These are phyloP conservation scores for Pythium phragmiticola DNA, from an alignment of 352 stramenopile genomes.

Conservation along the genomic window DNA sequence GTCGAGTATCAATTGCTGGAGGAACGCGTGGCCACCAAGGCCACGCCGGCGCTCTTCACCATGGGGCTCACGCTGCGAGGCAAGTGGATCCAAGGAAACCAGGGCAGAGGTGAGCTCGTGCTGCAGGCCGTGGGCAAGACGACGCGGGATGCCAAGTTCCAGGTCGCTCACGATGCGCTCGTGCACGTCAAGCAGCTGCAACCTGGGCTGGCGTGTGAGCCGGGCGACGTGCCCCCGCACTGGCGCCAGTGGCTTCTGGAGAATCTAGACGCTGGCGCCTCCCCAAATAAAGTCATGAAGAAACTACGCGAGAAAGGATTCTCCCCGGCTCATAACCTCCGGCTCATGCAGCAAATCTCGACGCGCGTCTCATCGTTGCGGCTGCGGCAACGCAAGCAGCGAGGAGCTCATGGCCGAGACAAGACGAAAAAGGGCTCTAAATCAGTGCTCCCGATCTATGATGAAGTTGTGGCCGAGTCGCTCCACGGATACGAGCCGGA, in stretches of 20 bases:
- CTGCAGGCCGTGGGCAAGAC: conserved; percentile 49
- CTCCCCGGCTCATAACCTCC: conserved; percentile 41
- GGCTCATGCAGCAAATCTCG: conserved; percentile 68
- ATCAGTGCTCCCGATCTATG: conserved; percentile 35
- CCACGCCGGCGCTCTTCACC: conserved; percentile 33
- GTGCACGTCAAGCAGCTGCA: conserved; percentile 57
- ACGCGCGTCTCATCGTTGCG: conserved; percentile 44
- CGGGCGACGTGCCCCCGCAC: conserved; percentile 44
- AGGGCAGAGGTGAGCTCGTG: conserved; percentile 25
- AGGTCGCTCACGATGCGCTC: conserved; percentile 54
- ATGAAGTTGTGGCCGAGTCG: conserved; percentile 14
- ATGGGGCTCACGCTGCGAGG: conserved; percentile 54
- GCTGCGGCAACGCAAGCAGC: conserved; percentile 35
- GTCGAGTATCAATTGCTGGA: conserved; percentile 54
- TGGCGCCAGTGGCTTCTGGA: conserved; percentile 63
- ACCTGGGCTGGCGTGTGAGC: conserved; percentile 53
- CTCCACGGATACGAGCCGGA: conserved; percentile 13
- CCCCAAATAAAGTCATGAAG: conserved; percentile 48
- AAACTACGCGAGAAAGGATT: conserved; percentile 65
- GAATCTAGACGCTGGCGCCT: conserved; percentile 56
- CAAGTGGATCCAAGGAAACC: conserved; percentile 46
- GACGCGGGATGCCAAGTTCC: conserved; percentile 74
- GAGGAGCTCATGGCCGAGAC: background rate
- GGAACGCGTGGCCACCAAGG: conserved; percentile 37
- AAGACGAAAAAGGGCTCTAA: background rate